A percentile compares a stretch with the other conserved stretches of the same genome.
Evolutionary conservation across 495 filamentous ascomycete species (phyloP).

Genomic region (Penicillium crystallinum): DNA sequence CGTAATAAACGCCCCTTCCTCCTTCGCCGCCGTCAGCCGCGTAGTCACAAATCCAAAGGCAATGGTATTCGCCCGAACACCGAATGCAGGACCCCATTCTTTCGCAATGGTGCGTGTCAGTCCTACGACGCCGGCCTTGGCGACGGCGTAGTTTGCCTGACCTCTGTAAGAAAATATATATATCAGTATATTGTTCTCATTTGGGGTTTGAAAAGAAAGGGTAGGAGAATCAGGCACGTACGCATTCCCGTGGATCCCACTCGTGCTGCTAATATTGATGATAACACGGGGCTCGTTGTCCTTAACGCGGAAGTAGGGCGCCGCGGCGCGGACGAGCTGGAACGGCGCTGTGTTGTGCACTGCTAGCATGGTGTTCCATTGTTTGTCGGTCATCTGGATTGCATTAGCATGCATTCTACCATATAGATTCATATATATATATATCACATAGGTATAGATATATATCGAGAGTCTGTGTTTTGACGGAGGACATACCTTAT

Average conservation of each 20-base stretch:
- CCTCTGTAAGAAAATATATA: too few species aligned
- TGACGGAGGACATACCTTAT: conserved; percentile 66
- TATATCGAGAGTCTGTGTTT: too few species aligned
- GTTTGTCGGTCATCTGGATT: conserved; percentile 72
- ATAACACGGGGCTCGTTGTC: conserved; percentile 74
- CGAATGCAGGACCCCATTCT: conserved; percentile 84
- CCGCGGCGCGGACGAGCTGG: conserved; percentile 70
- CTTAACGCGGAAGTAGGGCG: conserved; percentile 80
- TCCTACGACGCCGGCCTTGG: conserved; percentile 75
- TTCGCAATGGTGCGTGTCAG: conserved; percentile 84
- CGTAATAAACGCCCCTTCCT: conserved; percentile 69
- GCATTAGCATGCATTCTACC: not conserved
- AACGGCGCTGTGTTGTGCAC: conserved; percentile 81
- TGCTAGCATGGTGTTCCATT: conserved; percentile 81
- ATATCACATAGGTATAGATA: too few species aligned
- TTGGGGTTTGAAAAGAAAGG: not conserved
- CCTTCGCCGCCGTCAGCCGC: conserved; percentile 73
- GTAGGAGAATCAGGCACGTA: conserved; percentile 25
- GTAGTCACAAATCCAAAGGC: conserved; percentile 78
- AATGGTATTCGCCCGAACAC: conserved; percentile 77
- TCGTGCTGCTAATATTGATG: conserved; percentile 76
- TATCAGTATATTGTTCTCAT: not conserved
- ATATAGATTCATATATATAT: too few species aligned
- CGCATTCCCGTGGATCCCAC: conserved; percentile 77
- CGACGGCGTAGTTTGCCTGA: conserved; percentile 79